Evolutionary conservation across 2,329 filamentous ascomycete species (phyloP).

Genomic region (Stemphylium vesicarium): DNA sequence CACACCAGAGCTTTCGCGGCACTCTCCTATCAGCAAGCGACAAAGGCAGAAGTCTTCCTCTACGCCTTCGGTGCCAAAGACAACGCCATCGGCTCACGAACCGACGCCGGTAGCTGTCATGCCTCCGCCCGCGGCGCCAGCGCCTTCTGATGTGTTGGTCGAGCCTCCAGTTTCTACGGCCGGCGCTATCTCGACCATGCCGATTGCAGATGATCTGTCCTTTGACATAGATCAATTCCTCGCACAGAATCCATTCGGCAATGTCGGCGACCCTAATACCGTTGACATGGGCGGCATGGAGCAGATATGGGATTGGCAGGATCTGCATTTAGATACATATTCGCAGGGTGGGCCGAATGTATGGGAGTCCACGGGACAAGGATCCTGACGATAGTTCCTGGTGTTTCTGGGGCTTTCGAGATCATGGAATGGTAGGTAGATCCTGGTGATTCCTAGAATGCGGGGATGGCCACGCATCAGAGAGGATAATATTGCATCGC

Average conservation of each 20-base stretch:
- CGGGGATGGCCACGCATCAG: too few relatives aligned
- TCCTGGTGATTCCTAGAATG: too few relatives aligned
- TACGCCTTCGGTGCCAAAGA: not conserved
- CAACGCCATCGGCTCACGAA: not conserved
- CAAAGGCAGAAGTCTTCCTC: conserved; percentile 17
- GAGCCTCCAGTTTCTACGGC: not conserved
- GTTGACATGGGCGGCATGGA: conserved; percentile 42
- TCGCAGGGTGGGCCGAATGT: not conserved
- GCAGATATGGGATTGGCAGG: conserved; percentile 42
- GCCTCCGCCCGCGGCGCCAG: not conserved
- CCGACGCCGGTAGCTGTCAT: not conserved
- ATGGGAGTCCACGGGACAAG: not conserved
- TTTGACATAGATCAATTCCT: conserved; percentile 42
- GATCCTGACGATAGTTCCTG: not conserved
- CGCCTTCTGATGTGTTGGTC: not conserved
- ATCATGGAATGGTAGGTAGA: too few relatives aligned
- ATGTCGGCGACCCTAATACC: conserved; percentile 4
- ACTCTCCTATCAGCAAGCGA: conserved; percentile 24
- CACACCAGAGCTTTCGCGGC: conserved; percentile 28
- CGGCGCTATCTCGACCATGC: not conserved
- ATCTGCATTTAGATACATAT: conserved; percentile 31
- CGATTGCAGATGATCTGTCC: conserved; percentile 22
- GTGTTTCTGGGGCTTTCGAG: too few relatives aligned
- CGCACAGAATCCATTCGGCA: conserved; percentile 33
- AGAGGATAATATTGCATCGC: too few relatives aligned